Evolutionary conservation across 2,329 filamentous ascomycete genomes (phyloP), one percentile per base, ranked within the genome.

Genomic region (Rhynchosporium agropyri): DNA sequence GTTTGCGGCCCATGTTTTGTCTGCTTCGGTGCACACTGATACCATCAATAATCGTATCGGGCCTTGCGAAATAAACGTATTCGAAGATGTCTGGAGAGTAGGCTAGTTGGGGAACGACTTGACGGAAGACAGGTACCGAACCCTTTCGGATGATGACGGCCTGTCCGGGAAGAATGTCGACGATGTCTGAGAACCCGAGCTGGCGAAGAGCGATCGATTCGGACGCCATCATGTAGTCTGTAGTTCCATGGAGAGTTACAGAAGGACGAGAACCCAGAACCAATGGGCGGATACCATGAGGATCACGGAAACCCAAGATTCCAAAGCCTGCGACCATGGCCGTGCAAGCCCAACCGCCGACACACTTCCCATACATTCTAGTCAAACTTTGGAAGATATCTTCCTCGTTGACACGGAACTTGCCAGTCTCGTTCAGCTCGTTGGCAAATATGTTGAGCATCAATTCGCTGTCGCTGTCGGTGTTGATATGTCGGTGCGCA

Each of bases 71-170:
- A 78, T 97, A 97, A 63, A 96, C 89, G 67, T 88, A 92, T 77
- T 96, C 91, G 72, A 96, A 95, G 65, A 92, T 89, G 74, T 97
- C 92, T 0, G 92, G 92, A 1, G 89, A 87, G 73, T 96, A 96
- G 15, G 83, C 81, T 70, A 84, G 82, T 69, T 83, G 82, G 63
- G 84, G 77, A 46, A 87, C 84, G 13, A 97, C 86, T 76, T 96
- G 91, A 66, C 83, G 81, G 79, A 93, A 95, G 54, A 88, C 83
- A 0, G 91, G 91, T 60, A 81, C 79, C 56, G 84, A 81, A 46
- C 91, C 91, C 78, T 96, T 96, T 72, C 89, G 81, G 66, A 96
- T 88, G 72, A 96, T 92, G 65, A 96, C 91, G 2, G 91, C 92
- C 77, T 96, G 85, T 28, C 93, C 92, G 0, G 92, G 92, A 60